Conservation (phyloP, 1,284 basidiomycete genomes). For the Garcileccinum viscosum region DNA sequence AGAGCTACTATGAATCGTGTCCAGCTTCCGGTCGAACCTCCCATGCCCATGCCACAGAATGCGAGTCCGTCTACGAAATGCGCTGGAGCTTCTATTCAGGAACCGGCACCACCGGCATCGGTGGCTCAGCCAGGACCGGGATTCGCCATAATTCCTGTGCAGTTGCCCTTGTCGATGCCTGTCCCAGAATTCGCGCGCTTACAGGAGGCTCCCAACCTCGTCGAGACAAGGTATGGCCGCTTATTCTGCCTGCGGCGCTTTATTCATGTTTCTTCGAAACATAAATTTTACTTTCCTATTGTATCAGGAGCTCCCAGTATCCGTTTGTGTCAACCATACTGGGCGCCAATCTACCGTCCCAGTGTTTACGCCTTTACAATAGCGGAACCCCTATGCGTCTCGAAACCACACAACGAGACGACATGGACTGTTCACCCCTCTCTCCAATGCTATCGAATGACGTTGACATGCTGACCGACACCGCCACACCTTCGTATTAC, state of each 20-base stretch:
- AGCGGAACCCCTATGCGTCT: not conserved
- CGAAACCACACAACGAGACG: constrained; percentile 8
- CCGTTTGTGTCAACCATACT: not conserved
- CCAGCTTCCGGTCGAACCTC: not conserved
- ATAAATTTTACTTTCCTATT: not conserved
- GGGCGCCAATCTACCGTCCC: not conserved
- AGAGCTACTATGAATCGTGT: not conserved
- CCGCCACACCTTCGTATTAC: constrained; percentile 1
- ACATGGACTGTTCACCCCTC: constrained; percentile 23
- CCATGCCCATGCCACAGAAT: not conserved
- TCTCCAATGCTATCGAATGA: constrained; percentile 13
- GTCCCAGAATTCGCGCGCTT: not conserved
- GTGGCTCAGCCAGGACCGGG: not conserved
- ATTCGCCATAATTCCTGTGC: not conserved
- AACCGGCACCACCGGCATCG: not conserved
- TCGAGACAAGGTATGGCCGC: constrained; percentile 3
- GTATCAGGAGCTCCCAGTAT: not conserved
- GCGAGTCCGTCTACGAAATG: not conserved
- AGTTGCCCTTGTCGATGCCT: not conserved
- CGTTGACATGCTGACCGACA: constrained; percentile 21
- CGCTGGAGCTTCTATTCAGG: not conserved
- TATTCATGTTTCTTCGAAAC: not conserved
- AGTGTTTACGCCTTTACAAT: constrained; percentile 2
- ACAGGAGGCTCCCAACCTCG: not conserved
- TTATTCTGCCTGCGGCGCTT: not conserved